A percentile compares a stretch with the other conserved stretches of the same genome.
Evolutionary conservation across 1,284 basidiomycete genomes (phyloP).

Genomic region (Sporisorium graminicola): DNA sequence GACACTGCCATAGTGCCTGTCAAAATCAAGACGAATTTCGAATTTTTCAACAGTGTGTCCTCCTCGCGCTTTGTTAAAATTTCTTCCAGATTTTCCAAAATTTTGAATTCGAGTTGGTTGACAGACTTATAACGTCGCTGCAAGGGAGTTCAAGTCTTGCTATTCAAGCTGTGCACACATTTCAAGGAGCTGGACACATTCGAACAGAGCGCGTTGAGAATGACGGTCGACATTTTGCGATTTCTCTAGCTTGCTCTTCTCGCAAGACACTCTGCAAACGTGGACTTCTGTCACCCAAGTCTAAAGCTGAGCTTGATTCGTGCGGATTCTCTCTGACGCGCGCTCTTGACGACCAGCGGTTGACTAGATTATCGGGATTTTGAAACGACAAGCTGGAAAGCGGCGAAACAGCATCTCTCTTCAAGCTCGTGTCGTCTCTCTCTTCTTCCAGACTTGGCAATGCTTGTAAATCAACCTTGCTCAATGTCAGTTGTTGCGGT

Average conservation of each 20-base stretch:
- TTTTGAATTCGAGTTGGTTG: not conserved
- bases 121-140: not conserved
- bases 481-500: too few relatives aligned
- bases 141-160: not conserved
- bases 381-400: too few relatives aligned
- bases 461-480: too few relatives aligned
- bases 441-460: too few relatives aligned
- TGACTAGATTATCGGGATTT: too few relatives aligned
- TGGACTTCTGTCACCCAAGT: not conserved
- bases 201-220: not conserved
- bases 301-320: not conserved
- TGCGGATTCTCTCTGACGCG: not conserved
- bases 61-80: not conserved
- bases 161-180: not conserved
- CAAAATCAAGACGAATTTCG: slow-evolving; percentile 32
- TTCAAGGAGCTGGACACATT: too few relatives aligned
- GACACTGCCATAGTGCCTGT: slow-evolving; percentile 17
- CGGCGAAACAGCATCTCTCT: too few relatives aligned
- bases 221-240: too few relatives aligned
- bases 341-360: too few relatives aligned
- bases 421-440: too few relatives aligned
- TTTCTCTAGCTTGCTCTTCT: not conserved
- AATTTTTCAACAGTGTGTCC: slow-evolving; percentile 24
- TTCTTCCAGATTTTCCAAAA: slow-evolving; percentile 27
- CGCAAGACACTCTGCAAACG: not conserved